These are phyloP conservation scores for Phlegmacium glaucopus DNA, from an alignment of 768 basidiomycete genomes.

Conservation along the genomic window DNA sequence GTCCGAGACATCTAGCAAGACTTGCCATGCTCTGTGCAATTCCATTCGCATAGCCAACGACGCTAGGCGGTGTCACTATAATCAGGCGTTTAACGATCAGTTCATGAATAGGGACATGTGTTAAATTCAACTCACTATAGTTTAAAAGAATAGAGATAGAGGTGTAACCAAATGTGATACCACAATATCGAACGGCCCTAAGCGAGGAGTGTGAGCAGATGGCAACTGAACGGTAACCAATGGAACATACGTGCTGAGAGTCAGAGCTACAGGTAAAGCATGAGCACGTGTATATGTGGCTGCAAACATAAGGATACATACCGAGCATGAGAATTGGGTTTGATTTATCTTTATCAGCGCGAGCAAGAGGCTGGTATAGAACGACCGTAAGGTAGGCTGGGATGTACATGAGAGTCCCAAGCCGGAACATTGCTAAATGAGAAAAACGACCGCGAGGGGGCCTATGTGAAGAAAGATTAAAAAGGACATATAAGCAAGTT, in stretches of 20 bases:
- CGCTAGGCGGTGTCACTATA: conserved; percentile 84
- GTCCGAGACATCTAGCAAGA: conserved; percentile 87
- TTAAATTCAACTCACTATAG: conserved; percentile 50
- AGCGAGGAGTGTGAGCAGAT: background rate
- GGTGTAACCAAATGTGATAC: conserved; percentile 87
- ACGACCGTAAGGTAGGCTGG: conserved; percentile 84
- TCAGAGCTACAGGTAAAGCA: conserved; percentile 46
- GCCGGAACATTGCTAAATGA: conserved; percentile 85
- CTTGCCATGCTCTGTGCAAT: conserved; percentile 95
- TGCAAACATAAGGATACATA: conserved; percentile 29
- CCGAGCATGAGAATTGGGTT: conserved; percentile 81
- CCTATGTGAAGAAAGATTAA: conserved; percentile 30
- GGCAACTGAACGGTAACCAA: background rate
- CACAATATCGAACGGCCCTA: conserved; percentile 87
- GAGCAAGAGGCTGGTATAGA: conserved; percentile 72
- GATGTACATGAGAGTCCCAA: conserved; percentile 83
- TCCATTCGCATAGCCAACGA: conserved; percentile 91
- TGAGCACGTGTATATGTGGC: conserved; percentile 9
- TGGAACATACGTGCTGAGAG: conserved; percentile 75
- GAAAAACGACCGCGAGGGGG: conserved; percentile 83
- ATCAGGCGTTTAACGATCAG: conserved; percentile 7
- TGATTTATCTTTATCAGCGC: conserved; percentile 56
- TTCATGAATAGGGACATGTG: background rate
- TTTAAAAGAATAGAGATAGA: conserved; percentile 85
- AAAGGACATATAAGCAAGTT: background rate